These are phyloP conservation scores for Cladosporium colombiae DNA, from an alignment of 2,329 filamentous ascomycete genomes.

Conservation along the genomic window DNA sequence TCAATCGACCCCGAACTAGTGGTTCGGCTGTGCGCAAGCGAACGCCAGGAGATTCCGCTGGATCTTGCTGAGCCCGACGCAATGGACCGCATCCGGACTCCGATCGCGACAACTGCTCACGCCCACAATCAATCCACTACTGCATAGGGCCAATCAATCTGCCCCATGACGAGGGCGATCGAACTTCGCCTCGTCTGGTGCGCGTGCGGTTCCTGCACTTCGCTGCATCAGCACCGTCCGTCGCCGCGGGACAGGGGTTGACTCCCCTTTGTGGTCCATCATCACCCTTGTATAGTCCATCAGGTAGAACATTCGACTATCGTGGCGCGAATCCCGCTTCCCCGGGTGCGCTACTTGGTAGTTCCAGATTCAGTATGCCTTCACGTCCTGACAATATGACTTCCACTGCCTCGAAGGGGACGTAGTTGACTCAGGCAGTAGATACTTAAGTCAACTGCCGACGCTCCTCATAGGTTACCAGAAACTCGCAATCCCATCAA, in stretches of 20 bases:
- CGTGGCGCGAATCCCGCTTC: conserved; percentile 12
- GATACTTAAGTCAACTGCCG: conserved; percentile 18
- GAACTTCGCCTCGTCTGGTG: not conserved
- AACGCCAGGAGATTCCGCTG: conserved; percentile 17
- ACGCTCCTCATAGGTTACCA: conserved; percentile 8
- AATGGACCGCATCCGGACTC: conserved; percentile 17
- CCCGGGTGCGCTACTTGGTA: conserved; percentile 12
- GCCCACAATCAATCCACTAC: conserved; percentile 12
- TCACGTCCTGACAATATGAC: conserved; percentile 14
- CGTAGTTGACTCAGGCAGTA: conserved; percentile 12
- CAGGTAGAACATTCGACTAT: conserved; percentile 15
- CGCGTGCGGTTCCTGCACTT: conserved; percentile 16
- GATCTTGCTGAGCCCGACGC: conserved; percentile 15
- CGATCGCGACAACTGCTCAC: conserved; percentile 13
- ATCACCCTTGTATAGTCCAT: conserved; percentile 11
- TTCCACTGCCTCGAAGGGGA: conserved; percentile 15
- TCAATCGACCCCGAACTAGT: conserved; percentile 7
- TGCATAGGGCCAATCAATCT: conserved; percentile 6
- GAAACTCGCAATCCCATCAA: not conserved
- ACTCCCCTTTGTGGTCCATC: conserved; percentile 14
- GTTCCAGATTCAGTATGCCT: conserved; percentile 8
- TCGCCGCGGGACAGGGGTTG: conserved; percentile 3
- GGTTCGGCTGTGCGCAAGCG: conserved; percentile 20
- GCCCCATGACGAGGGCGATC: conserved; percentile 5
- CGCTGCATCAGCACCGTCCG: conserved; percentile 3